Conservation (phyloP, 345 rosid genomes). For the Eutrema heterophyllum region DNA sequence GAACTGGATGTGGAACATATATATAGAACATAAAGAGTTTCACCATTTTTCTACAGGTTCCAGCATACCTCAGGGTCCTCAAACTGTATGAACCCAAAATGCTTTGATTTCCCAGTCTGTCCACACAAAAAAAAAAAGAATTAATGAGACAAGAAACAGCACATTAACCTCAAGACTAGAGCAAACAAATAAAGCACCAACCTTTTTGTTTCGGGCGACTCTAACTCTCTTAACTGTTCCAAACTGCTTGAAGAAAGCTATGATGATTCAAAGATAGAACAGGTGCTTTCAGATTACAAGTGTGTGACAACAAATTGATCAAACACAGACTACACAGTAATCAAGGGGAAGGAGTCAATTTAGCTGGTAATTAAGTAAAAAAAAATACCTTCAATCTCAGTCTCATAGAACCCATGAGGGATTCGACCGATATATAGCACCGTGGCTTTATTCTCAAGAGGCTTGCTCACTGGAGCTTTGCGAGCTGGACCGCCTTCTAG, state of each 20-base stretch:
- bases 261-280: background rate
- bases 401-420: slow-evolving; percentile 92
- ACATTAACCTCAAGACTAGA: background rate
- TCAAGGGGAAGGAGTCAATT: too few species aligned
- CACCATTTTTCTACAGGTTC: background rate
- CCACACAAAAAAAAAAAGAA: background rate
- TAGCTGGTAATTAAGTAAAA: background rate
- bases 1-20: background rate
- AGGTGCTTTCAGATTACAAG: background rate
- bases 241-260: slow-evolving; percentile 81
- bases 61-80: slow-evolving; percentile 71
- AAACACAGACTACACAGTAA: too few species aligned
- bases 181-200: background rate
- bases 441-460: slow-evolving; percentile 39
- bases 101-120: slow-evolving; percentile 94
- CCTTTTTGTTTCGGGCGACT: slow-evolving; percentile 87
- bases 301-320: background rate
- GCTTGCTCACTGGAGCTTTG: slow-evolving; percentile 40
- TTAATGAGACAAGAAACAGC: background rate
- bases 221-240: slow-evolving; percentile 77
- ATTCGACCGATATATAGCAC: slow-evolving; percentile 84
- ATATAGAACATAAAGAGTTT: background rate
- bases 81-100: slow-evolving; percentile 85
- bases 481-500: slow-evolving; percentile 71
- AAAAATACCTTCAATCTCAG: slow-evolving; percentile 68